Base-by-base conservation (phyloP, 179 eudicot species). In the Silene coronaria region DNA sequence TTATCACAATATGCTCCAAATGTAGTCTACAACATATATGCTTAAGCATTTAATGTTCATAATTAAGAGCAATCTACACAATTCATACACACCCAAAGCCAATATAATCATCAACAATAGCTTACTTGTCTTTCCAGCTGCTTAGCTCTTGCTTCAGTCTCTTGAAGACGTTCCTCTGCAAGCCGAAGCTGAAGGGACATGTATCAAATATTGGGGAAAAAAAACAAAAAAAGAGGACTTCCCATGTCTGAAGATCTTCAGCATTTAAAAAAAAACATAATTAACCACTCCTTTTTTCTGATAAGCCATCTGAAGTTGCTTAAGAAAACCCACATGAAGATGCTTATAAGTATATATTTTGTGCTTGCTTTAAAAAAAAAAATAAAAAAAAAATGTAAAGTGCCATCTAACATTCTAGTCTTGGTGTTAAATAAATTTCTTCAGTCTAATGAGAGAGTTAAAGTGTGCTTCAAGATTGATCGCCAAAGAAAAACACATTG, bases 51-150 rank as follows among this genome's bases (percentile, higher is more conserved):
- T 42, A 19, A 42, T n/a, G 24, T 27, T 36, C 19, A n/a, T 36
- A 12, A 48, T 22, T 16, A 6, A 46, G 38, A 58, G 2, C 6
- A 59, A 27, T 10, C 9, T 11, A 30, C 12, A 34, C 51, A 10
- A 66, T n/a, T n/a, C 48, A 66, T 73, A 48, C 55, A 63, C 24
- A 51, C 57, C 19, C 62, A 45, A 67, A 45, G 70, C 19, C 27
- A 72, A 71, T 28, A 69, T 61, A 48, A 45, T 65, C 48, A 30
- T 36, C 64, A 34, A 74, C 4, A n/a, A 32, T 17, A 72, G 5
- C 19, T 59, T 82, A 95, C 99, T 92, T 95, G 97, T 82, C 85
- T 83, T 81, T 95, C 97, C 27, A 95, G 97, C 83, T 87, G 93
- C 88, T 85, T 88, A 77, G 93, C 88, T 85, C 97, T 89, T 80